A percentile compares a stretch with the other conserved stretches of the same genome.
phyloP scores from a whole-genome alignment of 805 yeast genomes.

The Groenewaldozyma salmanticensis region DNA sequence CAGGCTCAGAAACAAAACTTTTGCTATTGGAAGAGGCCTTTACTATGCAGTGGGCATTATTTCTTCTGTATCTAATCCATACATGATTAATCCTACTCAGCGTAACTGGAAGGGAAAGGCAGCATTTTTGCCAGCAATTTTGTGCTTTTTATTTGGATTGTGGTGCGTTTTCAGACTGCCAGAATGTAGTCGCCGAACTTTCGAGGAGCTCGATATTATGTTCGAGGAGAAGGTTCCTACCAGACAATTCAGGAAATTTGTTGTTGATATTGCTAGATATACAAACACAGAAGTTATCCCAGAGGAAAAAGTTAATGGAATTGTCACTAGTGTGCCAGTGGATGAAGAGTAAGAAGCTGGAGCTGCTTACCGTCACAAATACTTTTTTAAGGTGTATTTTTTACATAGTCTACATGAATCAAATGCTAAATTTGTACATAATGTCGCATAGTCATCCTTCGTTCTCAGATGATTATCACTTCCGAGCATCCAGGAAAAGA shows the following conservation, averaged over 20 bases:
- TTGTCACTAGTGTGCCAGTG: too few relatives aligned
- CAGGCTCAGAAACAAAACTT: conserved; percentile 34
- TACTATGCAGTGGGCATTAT: conserved; percentile 18
- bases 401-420: too few relatives aligned
- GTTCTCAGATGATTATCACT: too few relatives aligned
- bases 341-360: too few relatives aligned
- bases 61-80: conserved; percentile 27
- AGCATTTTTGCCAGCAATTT: conserved; percentile 37
- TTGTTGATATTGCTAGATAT: conserved; percentile 18
- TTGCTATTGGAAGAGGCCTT: conserved; percentile 31
- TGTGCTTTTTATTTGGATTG: conserved; percentile 22
- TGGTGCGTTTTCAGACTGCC: conserved; percentile 47
- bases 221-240: conserved; percentile 29
- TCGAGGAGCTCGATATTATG: conserved; percentile 47
- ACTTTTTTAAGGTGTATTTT: too few relatives aligned
- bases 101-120: conserved; percentile 41
- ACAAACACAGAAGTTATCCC: too few relatives aligned
- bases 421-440: too few relatives aligned
- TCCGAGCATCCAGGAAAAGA: too few relatives aligned
- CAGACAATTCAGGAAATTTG: conserved; percentile 17
- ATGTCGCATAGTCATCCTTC: too few relatives aligned
- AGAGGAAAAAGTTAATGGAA: too few relatives aligned
- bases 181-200: conserved; percentile 48
- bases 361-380: too few relatives aligned
- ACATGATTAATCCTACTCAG: conserved; percentile 37